Evolutionary conservation across 257 asterid species (phyloP), one percentile per base, ranked within the genome.

Genomic region (Asclepias syriaca): DNA sequence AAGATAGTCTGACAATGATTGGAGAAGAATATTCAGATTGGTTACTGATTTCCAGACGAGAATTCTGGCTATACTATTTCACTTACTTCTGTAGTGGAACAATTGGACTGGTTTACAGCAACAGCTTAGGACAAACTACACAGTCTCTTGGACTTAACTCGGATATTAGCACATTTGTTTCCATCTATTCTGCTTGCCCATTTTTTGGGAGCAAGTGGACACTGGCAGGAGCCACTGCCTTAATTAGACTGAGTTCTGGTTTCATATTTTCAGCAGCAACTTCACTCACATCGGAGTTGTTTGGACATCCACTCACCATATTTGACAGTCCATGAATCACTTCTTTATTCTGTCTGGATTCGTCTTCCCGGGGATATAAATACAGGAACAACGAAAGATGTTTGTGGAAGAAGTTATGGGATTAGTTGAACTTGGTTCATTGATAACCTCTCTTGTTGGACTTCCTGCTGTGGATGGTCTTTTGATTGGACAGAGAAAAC

Each of bases 301-400:
- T 90, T 49, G 96, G 95, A 21, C 88, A 87, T 91, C 71, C 96
- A 91, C 75, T 87, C 96, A 50, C 97, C 97, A 3, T 87, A 96
- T 72, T 84, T 91, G 32, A 91, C 97, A 12, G 89, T 91, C 65
- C 81, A 75, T n/a, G 97, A 91, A 60, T 91, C 97, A 48, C 90
- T 91, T 27, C 67, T 87, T 16, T 91, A 85, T 74, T 91, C 97
- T 51, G 96, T 95, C 68, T 84, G 95, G 92, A 93, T 91, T 69
- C 85, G 97, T 24, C 77, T 91, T 24, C 84, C 95, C 66, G 80
- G 91, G 65, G 91, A 91, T 72, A 86, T 92, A 54, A 80, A 84
- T 69, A 54, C 83, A 12, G 82, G 79, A 63, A 88, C 85, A n/a
- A 19, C 89, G 88, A 79, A 81, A 91, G 97, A 92, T 86, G 57